Percentiles rank a stretch among this genome's conserved stretches.
phyloP scores from a whole-genome alignment of 2,329 filamentous ascomycete genomes.

The Trichoderma asperellum region DNA sequence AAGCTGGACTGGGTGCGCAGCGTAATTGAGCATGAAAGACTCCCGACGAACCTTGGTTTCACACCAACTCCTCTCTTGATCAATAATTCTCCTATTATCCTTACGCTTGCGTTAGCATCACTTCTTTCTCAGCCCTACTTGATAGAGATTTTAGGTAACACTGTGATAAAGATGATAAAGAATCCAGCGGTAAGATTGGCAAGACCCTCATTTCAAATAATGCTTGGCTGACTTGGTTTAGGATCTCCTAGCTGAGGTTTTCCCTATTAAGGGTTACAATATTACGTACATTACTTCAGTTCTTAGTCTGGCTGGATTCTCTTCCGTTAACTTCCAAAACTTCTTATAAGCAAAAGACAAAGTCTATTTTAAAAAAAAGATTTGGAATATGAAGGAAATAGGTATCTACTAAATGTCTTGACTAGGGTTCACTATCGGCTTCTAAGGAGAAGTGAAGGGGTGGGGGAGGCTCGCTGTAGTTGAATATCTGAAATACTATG shows the following conservation, averaged over 20 bases:
- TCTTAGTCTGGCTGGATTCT: background rate
- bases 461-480: background rate
- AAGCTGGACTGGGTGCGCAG: slow-evolving; percentile 11
- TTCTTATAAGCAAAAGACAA: too few species aligned
- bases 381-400: too few species aligned
- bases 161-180: slow-evolving; percentile 9
- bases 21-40: slow-evolving; percentile 14
- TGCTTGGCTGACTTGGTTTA: background rate
- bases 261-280: slow-evolving; percentile 12
- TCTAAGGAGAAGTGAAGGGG: background rate
- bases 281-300: background rate
- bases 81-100: background rate
- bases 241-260: slow-evolving; percentile 5
- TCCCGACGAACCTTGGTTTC: slow-evolving; percentile 14
- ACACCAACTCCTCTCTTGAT: background rate
- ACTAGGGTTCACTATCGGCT: background rate
- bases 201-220: background rate
- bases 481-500: too few species aligned
- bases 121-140: slow-evolving; percentile 1
- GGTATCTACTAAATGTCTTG: too few species aligned
- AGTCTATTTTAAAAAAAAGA: too few species aligned
- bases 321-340: background rate
- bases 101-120: background rate
- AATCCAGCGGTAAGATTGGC: background rate
- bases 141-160: background rate